A percentile compares a stretch with the other conserved stretches of the same genome.
phyloP scores from a whole-genome alignment of 2,329 filamentous ascomycete species.

The Trichoderma koningii region DNA sequence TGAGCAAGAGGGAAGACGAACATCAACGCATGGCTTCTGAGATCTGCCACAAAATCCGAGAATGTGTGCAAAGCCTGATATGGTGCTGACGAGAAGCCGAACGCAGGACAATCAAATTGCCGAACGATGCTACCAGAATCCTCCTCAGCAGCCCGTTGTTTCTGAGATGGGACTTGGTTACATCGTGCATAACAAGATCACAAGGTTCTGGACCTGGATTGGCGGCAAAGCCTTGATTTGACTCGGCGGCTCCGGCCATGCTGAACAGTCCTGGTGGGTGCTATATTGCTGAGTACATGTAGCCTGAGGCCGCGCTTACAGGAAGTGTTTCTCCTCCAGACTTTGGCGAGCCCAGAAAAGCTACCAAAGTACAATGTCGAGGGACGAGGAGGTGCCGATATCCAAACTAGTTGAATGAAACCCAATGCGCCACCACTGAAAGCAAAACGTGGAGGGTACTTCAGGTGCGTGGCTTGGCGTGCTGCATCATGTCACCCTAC shows the following conservation, averaged over 20 bases:
- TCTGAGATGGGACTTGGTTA: not conserved
- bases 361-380: too few species aligned
- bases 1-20: not conserved
- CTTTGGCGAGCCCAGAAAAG: too few species aligned
- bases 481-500: too few species aligned
- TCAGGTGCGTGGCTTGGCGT: not conserved
- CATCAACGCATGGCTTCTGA: not conserved
- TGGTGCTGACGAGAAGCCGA: not conserved
- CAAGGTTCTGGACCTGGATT: not conserved
- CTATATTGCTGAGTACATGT: too few species aligned
- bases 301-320: not conserved
- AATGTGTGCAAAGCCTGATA: not conserved
- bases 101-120: not conserved
- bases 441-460: too few species aligned
- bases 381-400: too few species aligned
- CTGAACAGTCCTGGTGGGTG: not conserved
- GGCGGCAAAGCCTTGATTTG: not conserved
- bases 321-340: not conserved
- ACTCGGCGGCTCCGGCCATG: not conserved
- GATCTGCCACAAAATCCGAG: not conserved
- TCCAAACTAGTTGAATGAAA: too few species aligned
- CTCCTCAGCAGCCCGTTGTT: not conserved
- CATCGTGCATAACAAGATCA: not conserved
- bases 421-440: too few species aligned
- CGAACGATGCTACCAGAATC: not conserved